These are phyloP conservation scores for Batkoa obscura DNA, from an alignment of 371 early-diverging fungal species.

Conservation along the genomic window DNA sequence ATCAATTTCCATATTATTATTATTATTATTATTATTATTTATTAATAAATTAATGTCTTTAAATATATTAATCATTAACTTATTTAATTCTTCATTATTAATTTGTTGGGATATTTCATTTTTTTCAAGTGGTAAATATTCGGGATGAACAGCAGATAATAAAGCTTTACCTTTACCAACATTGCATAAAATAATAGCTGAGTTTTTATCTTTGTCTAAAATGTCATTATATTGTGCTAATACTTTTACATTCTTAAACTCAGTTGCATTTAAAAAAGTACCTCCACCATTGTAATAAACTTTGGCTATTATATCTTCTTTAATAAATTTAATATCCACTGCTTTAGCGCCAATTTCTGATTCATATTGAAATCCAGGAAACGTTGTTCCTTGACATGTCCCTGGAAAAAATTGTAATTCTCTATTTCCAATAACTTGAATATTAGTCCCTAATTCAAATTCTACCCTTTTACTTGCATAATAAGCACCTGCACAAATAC, in stretches of 20 bases:
- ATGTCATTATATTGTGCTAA: conserved; percentile 35
- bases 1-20: too few species aligned
- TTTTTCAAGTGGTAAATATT: conserved; percentile 14
- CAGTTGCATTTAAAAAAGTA: conserved; percentile 20
- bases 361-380: conserved; percentile 61
- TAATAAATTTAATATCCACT: conserved; percentile 5
- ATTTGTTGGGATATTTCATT: too few species aligned
- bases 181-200: conserved; percentile 28
- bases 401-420: conserved; percentile 54
- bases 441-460: conserved; percentile 47
- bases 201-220: conserved; percentile 12
- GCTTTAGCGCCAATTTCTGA: conserved; percentile 39
- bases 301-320: background rate
- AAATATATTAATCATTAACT: too few species aligned
- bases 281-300: conserved; percentile 66
- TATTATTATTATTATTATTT: too few species aligned
- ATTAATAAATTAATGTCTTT: too few species aligned
- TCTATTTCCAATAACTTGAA: conserved; percentile 52
- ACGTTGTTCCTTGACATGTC: conserved; percentile 47
- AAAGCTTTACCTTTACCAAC: conserved; percentile 45
- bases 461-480: conserved; percentile 46
- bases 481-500: conserved; percentile 88
- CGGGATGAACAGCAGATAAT: conserved; percentile 48
- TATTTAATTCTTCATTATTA: too few species aligned
- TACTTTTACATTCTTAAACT: conserved; percentile 22